These are phyloP conservation scores for Plantago major DNA, from an alignment of 257 asterid species.

Conservation along the genomic window DNA sequence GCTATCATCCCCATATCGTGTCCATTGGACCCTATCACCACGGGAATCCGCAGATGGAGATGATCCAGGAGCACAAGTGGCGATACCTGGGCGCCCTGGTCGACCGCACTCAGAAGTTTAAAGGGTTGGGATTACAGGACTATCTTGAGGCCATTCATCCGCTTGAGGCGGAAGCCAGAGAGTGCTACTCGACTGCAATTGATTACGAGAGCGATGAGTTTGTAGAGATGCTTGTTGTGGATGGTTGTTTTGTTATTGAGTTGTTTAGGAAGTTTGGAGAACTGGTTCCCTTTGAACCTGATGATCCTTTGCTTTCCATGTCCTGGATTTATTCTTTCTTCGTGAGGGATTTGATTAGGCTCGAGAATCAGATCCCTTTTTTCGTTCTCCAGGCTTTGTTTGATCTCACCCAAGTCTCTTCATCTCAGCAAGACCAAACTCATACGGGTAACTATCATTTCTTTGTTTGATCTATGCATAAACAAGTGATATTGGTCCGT, in stretches of 20 bases:
- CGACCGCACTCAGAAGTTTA: slow-evolving; percentile 28
- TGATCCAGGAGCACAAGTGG: slow-evolving; percentile 96
- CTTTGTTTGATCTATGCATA: no score
- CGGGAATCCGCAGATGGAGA: slow-evolving; percentile 46
- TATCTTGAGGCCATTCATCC: slow-evolving; percentile 47
- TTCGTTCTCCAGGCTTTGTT: slow-evolving; percentile 53
- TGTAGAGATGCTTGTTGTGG: slow-evolving; percentile 70
- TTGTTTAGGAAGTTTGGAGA: slow-evolving; percentile 61
- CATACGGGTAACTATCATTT: neutral
- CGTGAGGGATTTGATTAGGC: slow-evolving; percentile 59
- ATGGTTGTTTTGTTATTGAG: slow-evolving; percentile 84
- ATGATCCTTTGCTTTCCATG: slow-evolving; percentile 63
- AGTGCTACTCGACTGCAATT: slow-evolving; percentile 56
- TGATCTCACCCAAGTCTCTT: slow-evolving; percentile 42
- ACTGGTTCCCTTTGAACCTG: slow-evolving; percentile 43
- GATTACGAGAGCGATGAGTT: slow-evolving; percentile 42
- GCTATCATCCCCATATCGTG: slow-evolving; percentile 60
- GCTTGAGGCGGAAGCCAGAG: slow-evolving; percentile 54
- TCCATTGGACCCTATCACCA: slow-evolving; percentile 92
- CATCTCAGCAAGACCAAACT: slow-evolving; percentile 22
- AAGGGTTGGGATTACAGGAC: slow-evolving; percentile 35
- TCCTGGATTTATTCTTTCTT: slow-evolving; percentile 72
- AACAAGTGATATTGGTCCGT: no score
- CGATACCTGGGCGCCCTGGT: slow-evolving; percentile 54
- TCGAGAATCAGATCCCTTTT: slow-evolving; percentile 85